Percentiles rank a stretch among this genome's conserved stretches.
These are phyloP conservation scores for Gossypium gossypioides DNA, from an alignment of 441 rosid genomes.

Conservation along the genomic window DNA sequence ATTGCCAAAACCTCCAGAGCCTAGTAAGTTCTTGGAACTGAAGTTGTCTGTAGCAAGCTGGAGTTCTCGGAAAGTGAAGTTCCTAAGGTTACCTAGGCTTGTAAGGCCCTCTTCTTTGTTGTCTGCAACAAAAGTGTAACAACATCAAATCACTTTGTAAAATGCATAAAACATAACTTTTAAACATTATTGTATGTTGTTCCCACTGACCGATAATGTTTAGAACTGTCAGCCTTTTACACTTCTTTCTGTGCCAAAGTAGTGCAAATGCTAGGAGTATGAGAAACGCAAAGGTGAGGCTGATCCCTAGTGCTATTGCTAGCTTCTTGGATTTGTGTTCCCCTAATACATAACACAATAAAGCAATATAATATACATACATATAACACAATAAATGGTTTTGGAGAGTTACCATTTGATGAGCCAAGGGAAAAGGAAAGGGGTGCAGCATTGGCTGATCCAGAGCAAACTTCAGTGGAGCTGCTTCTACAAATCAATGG, in stretches of 20 bases:
- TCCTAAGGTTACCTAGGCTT: constrained; percentile 59
- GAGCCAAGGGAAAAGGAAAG: constrained; percentile 39
- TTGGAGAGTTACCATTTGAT: constrained; percentile 36
- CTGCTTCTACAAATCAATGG: constrained; percentile 59
- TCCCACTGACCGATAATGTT: constrained; percentile 41
- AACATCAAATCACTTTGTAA: background rate
- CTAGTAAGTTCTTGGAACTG: constrained; percentile 63
- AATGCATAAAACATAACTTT: background rate
- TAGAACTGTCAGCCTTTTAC: constrained; percentile 28
- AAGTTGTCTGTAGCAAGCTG: constrained; percentile 71
- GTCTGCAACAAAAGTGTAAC: constrained; percentile 29
- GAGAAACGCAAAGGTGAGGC: constrained; percentile 44
- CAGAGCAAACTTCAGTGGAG: constrained; percentile 46
- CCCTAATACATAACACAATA: constrained; percentile 20
- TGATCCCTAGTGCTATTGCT: constrained; percentile 57
- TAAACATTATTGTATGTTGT: background rate
- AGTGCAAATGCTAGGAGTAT: constrained; percentile 37
- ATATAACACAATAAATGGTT: background rate
- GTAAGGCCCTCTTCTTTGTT: constrained; percentile 57
- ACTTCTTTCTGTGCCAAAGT: constrained; percentile 46
- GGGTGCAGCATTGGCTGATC: constrained; percentile 39
- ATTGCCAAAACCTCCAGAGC: constrained; percentile 82
- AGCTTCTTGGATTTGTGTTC: constrained; percentile 50
- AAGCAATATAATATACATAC: background rate
- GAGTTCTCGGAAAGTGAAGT: constrained; percentile 74